Evolutionary conservation across 352 stramenopile genomes (phyloP), one percentile per base, ranked within the genome.

Genomic region (Thalassiosira hispida): DNA sequence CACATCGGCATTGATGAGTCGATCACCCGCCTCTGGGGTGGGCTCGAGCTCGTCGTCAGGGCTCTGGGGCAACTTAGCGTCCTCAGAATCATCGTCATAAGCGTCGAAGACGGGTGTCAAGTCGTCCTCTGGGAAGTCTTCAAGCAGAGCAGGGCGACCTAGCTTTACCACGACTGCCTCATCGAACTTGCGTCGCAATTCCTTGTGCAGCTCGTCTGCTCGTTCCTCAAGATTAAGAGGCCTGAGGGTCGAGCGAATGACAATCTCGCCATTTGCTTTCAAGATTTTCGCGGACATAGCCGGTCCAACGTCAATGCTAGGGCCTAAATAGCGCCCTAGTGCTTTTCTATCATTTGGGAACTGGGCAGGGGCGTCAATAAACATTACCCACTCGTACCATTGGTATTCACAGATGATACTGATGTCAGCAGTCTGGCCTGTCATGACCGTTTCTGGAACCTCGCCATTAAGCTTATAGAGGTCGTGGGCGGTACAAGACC

Each of bases 321-420:
- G 79, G 9, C 79, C 83, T 46, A 87, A 52, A 23, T 69, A 81
- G 8, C 79, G 27, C 23, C 75, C 76, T 16, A 87, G 53, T 11
- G 35, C 33, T 18, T 42, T 5, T 44, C 74, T 62, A 22, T 69
- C 23, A 12, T 81, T 18, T 38, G 71, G 55, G 25, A 75, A 75
- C 0, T 40, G 18, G 1, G 16, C 40, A 20, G 7, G 11, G 33
- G 11, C 1, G 20, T 82, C 62, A 0, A 42, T 52, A 52, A 72
- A 86, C 29, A 61, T 78, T 2, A 81, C 42, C 75, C 79, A 86
- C 4, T 85, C 67, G 72, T 86, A 89, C 35, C 33, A 87, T n/a
- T 23, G 59, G 55, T 73, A 85, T 31, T 59, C 60, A 46, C 60
- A 59, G 27, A 69, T 51, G 11, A 44, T 12, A 25, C 60, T 69